These are phyloP conservation scores for Penicillium herquei DNA, from an alignment of 495 filamentous ascomycete genomes.

Conservation along the genomic window DNA sequence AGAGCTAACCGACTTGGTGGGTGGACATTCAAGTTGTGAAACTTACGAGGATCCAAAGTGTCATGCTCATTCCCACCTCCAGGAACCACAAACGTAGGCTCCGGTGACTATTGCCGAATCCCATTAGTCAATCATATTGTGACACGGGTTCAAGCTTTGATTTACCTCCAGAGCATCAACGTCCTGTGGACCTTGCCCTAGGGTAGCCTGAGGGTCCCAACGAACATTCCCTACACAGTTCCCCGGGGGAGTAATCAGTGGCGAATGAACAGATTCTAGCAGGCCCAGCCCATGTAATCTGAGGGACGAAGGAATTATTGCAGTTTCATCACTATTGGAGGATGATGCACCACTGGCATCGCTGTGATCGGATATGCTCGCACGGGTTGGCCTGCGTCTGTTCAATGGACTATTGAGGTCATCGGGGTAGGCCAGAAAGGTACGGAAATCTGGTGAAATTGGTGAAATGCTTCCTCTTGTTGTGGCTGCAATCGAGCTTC, in stretches of 20 bases:
- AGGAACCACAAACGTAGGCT: slow-evolving; percentile 5
- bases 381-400: neutral
- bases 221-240: slow-evolving; percentile 1
- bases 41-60: slow-evolving; percentile 16
- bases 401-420: neutral
- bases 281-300: slow-evolving; percentile 2
- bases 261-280: neutral
- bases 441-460: neutral
- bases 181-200: slow-evolving; percentile 1
- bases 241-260: neutral
- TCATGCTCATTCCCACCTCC: slow-evolving; percentile 1
- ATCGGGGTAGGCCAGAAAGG: neutral
- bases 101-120: slow-evolving; percentile 1
- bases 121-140: neutral
- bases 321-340: neutral
- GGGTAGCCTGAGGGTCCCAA: neutral
- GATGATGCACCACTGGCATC: neutral
- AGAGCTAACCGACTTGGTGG: neutral
- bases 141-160: neutral
- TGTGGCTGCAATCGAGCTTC: neutral
- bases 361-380: slow-evolving; percentile 4
- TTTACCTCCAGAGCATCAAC: slow-evolving; percentile 6
- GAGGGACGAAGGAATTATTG: neutral
- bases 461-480: neutral
- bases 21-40: neutral